Base-by-base conservation (phyloP, 805 yeast genomes). In the Candida oleophila region DNA sequence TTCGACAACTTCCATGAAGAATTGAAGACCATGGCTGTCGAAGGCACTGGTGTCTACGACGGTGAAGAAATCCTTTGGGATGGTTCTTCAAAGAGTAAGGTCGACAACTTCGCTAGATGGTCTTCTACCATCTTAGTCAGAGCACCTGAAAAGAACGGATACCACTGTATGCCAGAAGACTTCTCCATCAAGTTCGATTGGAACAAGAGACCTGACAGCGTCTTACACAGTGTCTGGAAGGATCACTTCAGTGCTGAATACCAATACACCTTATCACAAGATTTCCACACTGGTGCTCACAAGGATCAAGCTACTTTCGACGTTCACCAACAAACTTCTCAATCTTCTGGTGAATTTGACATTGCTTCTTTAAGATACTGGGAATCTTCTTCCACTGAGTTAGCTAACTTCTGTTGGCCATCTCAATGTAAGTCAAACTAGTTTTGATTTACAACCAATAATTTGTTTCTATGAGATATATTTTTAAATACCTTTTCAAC, bases 121-220 rank as follows among this genome's bases (percentile, higher is more conserved):
- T 47, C 62, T 33, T 54, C 57, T 19, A 45, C 57, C 19, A 45
- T 62, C 41, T 38, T 57, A 7, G 55, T 62, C 19, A 49, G 55
- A 42, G 60, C 65, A 32, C 45, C 47, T 20, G 42, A 39, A 32
- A 42, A 51, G 18, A 35, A 45, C 16, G 55, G 54, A 32, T 50
- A 52, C 45, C 56, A 56, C 54, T 61, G 65, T 54, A 56, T 62
- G 43, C 66, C 65, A 30, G 44, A 49, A 25, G 52, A 49, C 32
- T 60, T 62, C 48, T 48, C 49, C 15, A 55, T 62, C 42, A 35
- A 47, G n/a, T 47, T 46, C 45, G 50, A 53, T 37, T 50, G 54
- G 54, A 48, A 45, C 34, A 47, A 49, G 18, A 43, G 45, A 41
- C 48, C 43, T 38, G 16, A 35, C 19, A 48, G 49, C 42, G 56